Base-by-base conservation (phyloP, 2,329 filamentous ascomycete genomes). In the Fusarium sublunatum region DNA sequence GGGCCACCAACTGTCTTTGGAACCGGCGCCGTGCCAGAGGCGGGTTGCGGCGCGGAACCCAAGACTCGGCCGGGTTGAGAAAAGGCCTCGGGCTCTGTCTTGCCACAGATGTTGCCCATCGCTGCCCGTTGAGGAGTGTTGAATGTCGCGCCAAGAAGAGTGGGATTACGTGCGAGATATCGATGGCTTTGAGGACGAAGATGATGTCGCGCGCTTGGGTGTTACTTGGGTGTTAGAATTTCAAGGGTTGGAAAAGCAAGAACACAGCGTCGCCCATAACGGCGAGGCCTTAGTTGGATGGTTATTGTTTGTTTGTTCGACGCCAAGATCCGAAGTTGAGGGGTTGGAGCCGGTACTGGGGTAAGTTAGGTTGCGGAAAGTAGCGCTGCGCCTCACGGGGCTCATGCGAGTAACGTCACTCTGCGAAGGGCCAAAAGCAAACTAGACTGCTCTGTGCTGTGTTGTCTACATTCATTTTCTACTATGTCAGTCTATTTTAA, bases 91-190 rank as follows among this genome's bases (percentile, higher is more conserved):
- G 85, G 79, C 29, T 86, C 76, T 88, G 91, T 83, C 76, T 92
- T 93, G 74, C 92, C 91, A 81, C 91, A 97, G 78, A 92, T 84
- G 75, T 92, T 94, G 58, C 93, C 93, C 93, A 97, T 97, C 65
- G 57, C 53, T 39, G 36, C 24, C 25, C 35, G 32, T 26, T 41
- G 53, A 31, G 12, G 31, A 5, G 42, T 38, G 7, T 53, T 34
- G 24, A 26, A 24, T 12, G 40, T 22, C 28, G 22, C 26, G 38
- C 15, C 34, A 35, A 38, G 9, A 34, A n/a, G 25, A 32, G 8
- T 29, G 12, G 10, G n/a, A 13, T 10, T 43, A 38, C 36, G 7
- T 22, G 9, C 6, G 4, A 15, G 7, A 25, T 40, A n/a, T 25
- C 24, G 22, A 25, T 13, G 22, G 32, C 12, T 41, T 50, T 43